Conservation (phyloP, 2,329 filamentous ascomycete genomes). For the Arthrobotrys megalospora region DNA sequence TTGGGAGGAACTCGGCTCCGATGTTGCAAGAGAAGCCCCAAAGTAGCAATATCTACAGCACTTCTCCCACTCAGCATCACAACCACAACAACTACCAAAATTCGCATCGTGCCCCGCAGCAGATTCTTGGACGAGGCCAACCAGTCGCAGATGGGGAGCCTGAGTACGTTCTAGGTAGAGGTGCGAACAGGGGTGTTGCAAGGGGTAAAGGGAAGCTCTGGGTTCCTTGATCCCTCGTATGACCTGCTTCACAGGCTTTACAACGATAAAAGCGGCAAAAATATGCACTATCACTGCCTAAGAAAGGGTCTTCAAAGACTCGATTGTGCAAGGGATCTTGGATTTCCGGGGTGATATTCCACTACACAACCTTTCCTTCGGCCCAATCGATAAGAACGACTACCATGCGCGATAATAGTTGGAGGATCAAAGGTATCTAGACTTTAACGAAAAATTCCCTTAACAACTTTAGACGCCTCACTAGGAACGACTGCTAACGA, state of each 20-base stretch:
- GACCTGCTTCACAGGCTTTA: constrained; percentile 4
- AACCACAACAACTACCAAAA: constrained; percentile 15
- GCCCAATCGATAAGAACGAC: constrained; percentile 1
- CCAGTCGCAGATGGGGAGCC: constrained; percentile 56
- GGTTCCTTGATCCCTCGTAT: constrained; percentile 60
- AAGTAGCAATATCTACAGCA: constrained; percentile 30
- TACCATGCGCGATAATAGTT: constrained; percentile 10
- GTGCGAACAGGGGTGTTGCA: constrained; percentile 64
- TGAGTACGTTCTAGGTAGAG: constrained; percentile 64
- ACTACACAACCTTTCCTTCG: constrained; percentile 5
- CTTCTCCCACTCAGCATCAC: constrained; percentile 53
- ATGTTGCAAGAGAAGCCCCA: constrained; percentile 37
- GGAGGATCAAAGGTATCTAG: constrained; percentile 25
- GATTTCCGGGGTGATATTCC: constrained; percentile 10
- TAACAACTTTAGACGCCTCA: constrained; percentile 21
- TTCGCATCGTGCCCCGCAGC: constrained; percentile 21
- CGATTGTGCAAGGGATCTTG: constrained; percentile 19
- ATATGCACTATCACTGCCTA: constrained; percentile 2
- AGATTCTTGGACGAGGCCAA: constrained; percentile 36
- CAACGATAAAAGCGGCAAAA: constrained; percentile 23
- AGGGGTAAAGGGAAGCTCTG: constrained; percentile 65
- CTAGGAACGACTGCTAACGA: constrained; percentile 10
- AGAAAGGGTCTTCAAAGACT: constrained; percentile 8
- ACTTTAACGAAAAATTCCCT: constrained; percentile 18
- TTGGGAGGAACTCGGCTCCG: constrained; percentile 14